A percentile compares a stretch with the other conserved stretches of the same genome.
phyloP scores from a whole-genome alignment of 1,284 basidiomycete genomes.

The Waitea zeae region DNA sequence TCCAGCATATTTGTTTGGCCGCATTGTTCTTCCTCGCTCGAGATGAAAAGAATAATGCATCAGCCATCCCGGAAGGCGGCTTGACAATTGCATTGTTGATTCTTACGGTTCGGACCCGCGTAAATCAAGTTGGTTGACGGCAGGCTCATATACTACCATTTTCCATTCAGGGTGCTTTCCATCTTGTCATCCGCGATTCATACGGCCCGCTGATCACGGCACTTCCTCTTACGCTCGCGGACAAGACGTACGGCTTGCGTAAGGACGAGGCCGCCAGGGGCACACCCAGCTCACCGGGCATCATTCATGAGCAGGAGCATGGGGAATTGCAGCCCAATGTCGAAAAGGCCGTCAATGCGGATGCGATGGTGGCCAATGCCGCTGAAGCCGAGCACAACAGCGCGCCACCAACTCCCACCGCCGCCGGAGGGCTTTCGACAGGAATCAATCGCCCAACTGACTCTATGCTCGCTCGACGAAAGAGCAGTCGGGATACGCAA shows the following conservation, averaged over 20 bases:
- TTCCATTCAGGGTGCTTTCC: slow-evolving; percentile 36
- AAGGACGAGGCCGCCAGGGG: slow-evolving; percentile 5
- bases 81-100: slow-evolving; percentile 76
- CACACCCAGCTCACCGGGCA: slow-evolving; percentile 6
- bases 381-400: slow-evolving; percentile 10
- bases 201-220: slow-evolving; percentile 46
- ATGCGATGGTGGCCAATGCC: neutral
- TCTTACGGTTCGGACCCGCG: slow-evolving; percentile 41
- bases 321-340: neutral
- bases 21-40: slow-evolving; percentile 80
- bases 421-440: neutral
- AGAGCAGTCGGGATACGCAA: neutral
- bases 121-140: slow-evolving; percentile 7
- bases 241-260: slow-evolving; percentile 34
- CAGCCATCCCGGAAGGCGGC: slow-evolving; percentile 55
- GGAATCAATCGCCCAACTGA: neutral
- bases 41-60: slow-evolving; percentile 29
- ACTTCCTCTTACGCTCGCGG: slow-evolving; percentile 65
- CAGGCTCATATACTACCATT: slow-evolving; percentile 1
- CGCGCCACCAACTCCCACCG: too few relatives aligned
- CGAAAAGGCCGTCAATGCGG: neutral
- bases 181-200: slow-evolving; percentile 50
- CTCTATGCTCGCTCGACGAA: neutral
- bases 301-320: too few relatives aligned
- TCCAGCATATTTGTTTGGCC: slow-evolving; percentile 63